phyloP scores from a whole-genome alignment of 2,329 filamentous ascomycete species.

The Pseudocercospora cruenta region DNA sequence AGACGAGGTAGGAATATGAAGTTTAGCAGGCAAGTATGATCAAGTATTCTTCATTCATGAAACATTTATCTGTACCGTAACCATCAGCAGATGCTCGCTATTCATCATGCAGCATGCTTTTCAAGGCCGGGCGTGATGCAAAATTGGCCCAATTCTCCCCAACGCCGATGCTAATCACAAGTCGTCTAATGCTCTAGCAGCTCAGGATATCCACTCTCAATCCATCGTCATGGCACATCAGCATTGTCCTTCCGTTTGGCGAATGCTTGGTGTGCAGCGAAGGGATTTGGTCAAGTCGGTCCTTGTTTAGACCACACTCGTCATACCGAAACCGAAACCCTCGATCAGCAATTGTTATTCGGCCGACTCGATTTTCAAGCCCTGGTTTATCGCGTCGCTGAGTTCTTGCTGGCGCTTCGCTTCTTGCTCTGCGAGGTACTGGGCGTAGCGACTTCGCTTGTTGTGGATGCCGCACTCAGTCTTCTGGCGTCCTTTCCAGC shows the following conservation, averaged over 20 bases:
- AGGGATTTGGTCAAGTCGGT: constrained; percentile 9
- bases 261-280: constrained; percentile 4
- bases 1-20: not conserved
- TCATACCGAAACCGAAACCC: constrained; percentile 6
- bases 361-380: constrained; percentile 38
- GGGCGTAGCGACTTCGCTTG: constrained; percentile 89
- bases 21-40: not conserved
- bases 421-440: constrained; percentile 77
- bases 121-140: not conserved
- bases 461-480: constrained; percentile 99
- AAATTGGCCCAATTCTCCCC: not conserved
- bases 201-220: constrained; percentile 8
- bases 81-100: constrained; percentile 4
- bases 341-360: constrained; percentile 24
- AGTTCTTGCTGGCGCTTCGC: constrained; percentile 65
- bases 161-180: constrained; percentile 18
- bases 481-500: constrained; percentile 96
- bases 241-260: constrained; percentile 10
- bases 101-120: constrained; percentile 11
- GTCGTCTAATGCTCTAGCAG: constrained; percentile 6
- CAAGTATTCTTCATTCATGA: not conserved
- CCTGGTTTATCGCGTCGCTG: constrained; percentile 40
- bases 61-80: constrained; percentile 4
- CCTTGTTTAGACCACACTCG: constrained; percentile 4
- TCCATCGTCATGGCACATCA: constrained; percentile 24